phyloP scores from a whole-genome alignment of 1,284 basidiomycete species.

The Marasmius tenuissimus region DNA sequence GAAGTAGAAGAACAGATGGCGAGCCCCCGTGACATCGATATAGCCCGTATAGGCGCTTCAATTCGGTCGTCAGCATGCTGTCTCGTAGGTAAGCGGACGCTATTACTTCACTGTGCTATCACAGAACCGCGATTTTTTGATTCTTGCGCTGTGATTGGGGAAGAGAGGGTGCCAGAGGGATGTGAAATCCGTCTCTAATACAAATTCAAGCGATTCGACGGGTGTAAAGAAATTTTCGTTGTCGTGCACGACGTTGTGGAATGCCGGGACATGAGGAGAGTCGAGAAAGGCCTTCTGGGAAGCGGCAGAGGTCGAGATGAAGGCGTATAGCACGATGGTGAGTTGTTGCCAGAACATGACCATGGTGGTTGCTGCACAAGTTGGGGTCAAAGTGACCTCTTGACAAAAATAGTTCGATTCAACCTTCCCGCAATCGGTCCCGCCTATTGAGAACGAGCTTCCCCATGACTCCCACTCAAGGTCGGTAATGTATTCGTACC shows the following conservation, averaged over 20 bases:
- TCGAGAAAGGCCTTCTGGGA: no score
- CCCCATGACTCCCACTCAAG: no score
- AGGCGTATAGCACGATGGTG: no score
- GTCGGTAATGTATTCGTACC: no score
- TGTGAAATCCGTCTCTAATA: slow-evolving; percentile 47
- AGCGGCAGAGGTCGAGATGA: no score
- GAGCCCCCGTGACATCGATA: slow-evolving; percentile 62
- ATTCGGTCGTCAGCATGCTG: no score
- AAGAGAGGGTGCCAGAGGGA: slow-evolving; percentile 51
- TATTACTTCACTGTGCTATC: slow-evolving; percentile 50
- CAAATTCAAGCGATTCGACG: slow-evolving; percentile 35
- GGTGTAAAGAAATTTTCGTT: slow-evolving; percentile 41
- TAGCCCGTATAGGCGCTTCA: slow-evolving; percentile 44
- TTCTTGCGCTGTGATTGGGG: slow-evolving; percentile 50
- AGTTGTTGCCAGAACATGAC: no score
- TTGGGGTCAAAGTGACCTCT: no score
- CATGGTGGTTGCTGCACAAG: no score
- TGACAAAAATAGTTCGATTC: no score
- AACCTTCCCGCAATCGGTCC: no score
- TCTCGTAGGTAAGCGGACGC: slow-evolving; percentile 1
- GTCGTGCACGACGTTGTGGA: slow-evolving; percentile 16
- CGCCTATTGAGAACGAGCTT: no score
- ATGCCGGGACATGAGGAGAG: neutral
- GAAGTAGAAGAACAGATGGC: slow-evolving; percentile 85
- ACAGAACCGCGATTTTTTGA: slow-evolving; percentile 53